Evolutionary conservation across 2,329 filamentous ascomycete genomes (phyloP).

Genomic region (Emmonsia crescens): DNA sequence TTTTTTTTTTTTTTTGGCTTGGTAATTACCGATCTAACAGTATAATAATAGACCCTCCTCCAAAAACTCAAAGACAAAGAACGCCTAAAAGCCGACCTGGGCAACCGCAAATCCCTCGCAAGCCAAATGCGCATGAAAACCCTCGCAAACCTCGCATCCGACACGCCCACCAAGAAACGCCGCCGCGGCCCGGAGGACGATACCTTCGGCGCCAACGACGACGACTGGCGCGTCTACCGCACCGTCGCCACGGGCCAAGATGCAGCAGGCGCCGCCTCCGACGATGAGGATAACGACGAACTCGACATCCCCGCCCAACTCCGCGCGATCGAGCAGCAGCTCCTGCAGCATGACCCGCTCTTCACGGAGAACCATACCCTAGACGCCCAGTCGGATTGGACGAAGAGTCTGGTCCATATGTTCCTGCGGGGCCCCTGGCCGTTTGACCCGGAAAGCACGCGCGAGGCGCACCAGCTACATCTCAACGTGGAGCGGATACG

Average conservation of each 20-base stretch:
- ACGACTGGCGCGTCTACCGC: slow-evolving; percentile 95
- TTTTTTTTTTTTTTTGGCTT: background rate
- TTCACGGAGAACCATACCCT: slow-evolving; percentile 90
- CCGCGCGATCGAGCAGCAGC: slow-evolving; percentile 67
- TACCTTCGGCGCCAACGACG: slow-evolving; percentile 91
- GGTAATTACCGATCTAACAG: slow-evolving; percentile 12
- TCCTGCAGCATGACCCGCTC: slow-evolving; percentile 73
- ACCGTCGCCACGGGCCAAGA: slow-evolving; percentile 64
- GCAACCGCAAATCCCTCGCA: slow-evolving; percentile 91
- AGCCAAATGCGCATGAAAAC: slow-evolving; percentile 98
- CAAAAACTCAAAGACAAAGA: slow-evolving; percentile 88
- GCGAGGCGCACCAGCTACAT: slow-evolving; percentile 77
- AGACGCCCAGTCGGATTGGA: slow-evolving; percentile 92
- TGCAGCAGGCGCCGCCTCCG: slow-evolving; percentile 53
- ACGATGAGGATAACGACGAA: slow-evolving; percentile 65
- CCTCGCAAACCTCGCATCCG: slow-evolving; percentile 88
- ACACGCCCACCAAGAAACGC: slow-evolving; percentile 73
- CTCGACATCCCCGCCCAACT: slow-evolving; percentile 71
- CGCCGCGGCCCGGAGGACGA: slow-evolving; percentile 75
- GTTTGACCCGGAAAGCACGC: slow-evolving; percentile 68
- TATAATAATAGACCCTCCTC: slow-evolving; percentile 49
- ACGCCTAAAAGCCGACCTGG: slow-evolving; percentile 82
- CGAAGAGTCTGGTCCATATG: slow-evolving; percentile 77
- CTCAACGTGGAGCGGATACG: slow-evolving; percentile 94
- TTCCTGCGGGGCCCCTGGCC: slow-evolving; percentile 82